These are phyloP conservation scores for Xylaria nigripes DNA, from an alignment of 495 filamentous ascomycete species.

Conservation along the genomic window DNA sequence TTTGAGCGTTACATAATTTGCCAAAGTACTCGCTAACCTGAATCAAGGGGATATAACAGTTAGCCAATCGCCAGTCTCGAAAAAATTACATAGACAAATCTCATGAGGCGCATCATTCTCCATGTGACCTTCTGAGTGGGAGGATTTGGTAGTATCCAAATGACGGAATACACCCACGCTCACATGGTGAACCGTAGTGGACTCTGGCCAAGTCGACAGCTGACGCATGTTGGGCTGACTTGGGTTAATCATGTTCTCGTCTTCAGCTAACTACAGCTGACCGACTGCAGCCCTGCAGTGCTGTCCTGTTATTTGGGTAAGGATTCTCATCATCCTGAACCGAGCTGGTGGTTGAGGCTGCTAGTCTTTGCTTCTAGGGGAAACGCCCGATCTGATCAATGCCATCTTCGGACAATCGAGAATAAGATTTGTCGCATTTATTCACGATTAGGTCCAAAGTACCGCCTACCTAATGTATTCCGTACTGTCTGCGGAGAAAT, in stretches of 20 bases:
- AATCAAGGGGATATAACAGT: not conserved
- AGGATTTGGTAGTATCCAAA: too few relatives aligned
- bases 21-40: too few relatives aligned
- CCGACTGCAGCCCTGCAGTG: not conserved
- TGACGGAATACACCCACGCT: conserved; percentile 2
- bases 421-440: not conserved
- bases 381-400: conserved; percentile 7
- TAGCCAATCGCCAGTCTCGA: not conserved
- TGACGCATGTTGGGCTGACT: not conserved
- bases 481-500: not conserved
- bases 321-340: not conserved
- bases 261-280: not conserved
- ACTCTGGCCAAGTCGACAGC: conserved; percentile 7
- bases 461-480: too few relatives aligned
- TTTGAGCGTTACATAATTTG: too few relatives aligned
- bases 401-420: not conserved
- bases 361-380: not conserved
- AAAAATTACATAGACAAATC: not conserved
- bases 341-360: not conserved
- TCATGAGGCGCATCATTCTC: too few relatives aligned
- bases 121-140: too few relatives aligned
- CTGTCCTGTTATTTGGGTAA: not conserved
- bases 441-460: too few relatives aligned
- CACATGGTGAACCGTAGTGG: conserved; percentile 5
- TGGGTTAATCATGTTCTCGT: not conserved